A percentile compares a stretch with the other conserved stretches of the same genome.
Conservation (phyloP, 116 monocot species). For the Papilionanthe hybrid region DNA sequence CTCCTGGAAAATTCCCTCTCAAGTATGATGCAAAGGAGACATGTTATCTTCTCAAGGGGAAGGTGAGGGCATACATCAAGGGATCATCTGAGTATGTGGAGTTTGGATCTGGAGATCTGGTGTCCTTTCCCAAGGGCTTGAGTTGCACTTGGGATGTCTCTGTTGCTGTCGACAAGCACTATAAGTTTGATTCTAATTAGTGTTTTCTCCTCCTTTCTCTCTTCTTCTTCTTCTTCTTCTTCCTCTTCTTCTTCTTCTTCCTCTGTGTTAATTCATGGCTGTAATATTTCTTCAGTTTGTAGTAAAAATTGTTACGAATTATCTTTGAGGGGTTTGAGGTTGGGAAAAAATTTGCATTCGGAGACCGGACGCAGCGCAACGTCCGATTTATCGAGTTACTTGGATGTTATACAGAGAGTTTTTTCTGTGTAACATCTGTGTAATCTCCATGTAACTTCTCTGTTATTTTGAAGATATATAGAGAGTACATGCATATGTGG, state of each 20-base stretch:
- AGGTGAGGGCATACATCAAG: slow-evolving; percentile 30
- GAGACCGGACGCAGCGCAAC: too few relatives aligned
- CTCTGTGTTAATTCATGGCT: not conserved
- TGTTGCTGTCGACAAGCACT: slow-evolving; percentile 44
- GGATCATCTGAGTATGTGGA: slow-evolving; percentile 32
- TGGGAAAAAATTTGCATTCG: too few relatives aligned
- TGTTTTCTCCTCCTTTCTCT: not conserved
- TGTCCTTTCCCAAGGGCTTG: slow-evolving; percentile 41
- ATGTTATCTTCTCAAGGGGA: slow-evolving; percentile 36
- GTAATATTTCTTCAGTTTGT: not conserved
- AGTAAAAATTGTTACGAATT: not conserved
- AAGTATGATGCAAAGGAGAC: slow-evolving; percentile 41
- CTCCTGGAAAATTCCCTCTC: slow-evolving; percentile 42
- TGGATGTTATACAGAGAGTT: too few relatives aligned
- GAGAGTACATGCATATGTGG: too few relatives aligned
- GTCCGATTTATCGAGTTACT: too few relatives aligned
- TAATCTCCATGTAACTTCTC: too few relatives aligned
- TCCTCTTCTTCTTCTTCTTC: not conserved
- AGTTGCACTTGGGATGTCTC: slow-evolving; percentile 52
- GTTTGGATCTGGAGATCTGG: slow-evolving; percentile 46
- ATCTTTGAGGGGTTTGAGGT: not conserved
- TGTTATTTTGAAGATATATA: too few relatives aligned
- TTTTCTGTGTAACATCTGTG: too few relatives aligned
- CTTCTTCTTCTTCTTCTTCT: not conserved
- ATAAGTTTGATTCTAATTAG: slow-evolving; percentile 37